These are phyloP conservation scores for Collybia sp. DNA, from an alignment of 768 basidiomycete genomes.

Conservation along the genomic window DNA sequence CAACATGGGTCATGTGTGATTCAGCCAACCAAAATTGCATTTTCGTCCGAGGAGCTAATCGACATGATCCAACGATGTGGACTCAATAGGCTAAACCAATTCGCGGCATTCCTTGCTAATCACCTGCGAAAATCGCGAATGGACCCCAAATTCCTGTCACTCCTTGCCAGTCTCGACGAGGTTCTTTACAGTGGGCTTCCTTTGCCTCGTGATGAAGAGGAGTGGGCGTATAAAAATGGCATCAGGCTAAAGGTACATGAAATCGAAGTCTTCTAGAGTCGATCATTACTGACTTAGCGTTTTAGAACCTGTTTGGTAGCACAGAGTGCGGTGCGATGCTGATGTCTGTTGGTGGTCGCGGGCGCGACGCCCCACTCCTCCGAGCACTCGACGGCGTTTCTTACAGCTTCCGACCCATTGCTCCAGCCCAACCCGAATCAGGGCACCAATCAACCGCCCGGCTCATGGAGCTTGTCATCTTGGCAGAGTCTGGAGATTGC, in stretches of 20 bases:
- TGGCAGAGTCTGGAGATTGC: constrained; percentile 52
- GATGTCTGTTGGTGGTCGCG: constrained; percentile 50
- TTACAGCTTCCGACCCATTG: constrained; percentile 63
- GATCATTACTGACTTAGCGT: constrained; percentile 17
- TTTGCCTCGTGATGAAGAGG: constrained; percentile 66
- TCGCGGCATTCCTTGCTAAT: constrained; percentile 60
- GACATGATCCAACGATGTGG: constrained; percentile 66
- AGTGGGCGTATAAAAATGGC: constrained; percentile 61
- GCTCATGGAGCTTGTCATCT: constrained; percentile 56
- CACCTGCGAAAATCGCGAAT: constrained; percentile 39
- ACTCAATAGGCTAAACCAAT: constrained; percentile 74
- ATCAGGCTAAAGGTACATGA: constrained; percentile 56
- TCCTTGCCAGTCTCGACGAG: constrained; percentile 55
- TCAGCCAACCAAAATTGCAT: constrained; percentile 62
- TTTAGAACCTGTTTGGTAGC: constrained; percentile 74
- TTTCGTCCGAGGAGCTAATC: constrained; percentile 62
- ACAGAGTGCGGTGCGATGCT: constrained; percentile 79
- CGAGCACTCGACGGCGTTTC: constrained; percentile 55
- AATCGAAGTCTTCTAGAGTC: constrained; percentile 11
- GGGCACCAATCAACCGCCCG: constrained; percentile 41
- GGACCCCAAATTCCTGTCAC: constrained; percentile 55
- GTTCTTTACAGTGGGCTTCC: constrained; percentile 63
- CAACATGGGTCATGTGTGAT: constrained; percentile 72
- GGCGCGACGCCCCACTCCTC: constrained; percentile 46
- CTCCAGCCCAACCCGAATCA: constrained; percentile 28